These are phyloP conservation scores for Chimonanthus salicifolius DNA, from an alignment of 164 flowering plant genomes.

Conservation along the genomic window DNA sequence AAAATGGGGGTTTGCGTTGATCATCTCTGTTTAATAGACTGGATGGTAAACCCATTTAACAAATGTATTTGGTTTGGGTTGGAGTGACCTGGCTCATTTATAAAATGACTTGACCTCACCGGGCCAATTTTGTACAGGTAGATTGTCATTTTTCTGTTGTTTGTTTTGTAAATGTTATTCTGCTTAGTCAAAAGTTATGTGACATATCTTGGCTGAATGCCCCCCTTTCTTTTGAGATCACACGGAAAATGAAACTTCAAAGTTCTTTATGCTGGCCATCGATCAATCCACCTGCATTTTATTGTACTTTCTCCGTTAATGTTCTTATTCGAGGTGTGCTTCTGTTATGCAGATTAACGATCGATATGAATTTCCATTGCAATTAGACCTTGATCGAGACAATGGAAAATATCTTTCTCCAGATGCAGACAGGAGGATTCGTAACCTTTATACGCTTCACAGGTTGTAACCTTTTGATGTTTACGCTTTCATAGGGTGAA, in stretches of 20 bases:
- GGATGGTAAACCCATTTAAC: too few species aligned
- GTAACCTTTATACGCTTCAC: conserved; percentile 58
- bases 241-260: too few species aligned
- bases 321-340: neutral
- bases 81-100: too few species aligned
- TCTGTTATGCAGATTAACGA: conserved; percentile 46
- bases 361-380: conserved; percentile 55
- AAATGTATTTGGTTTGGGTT: too few species aligned
- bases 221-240: neutral
- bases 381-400: conserved; percentile 60
- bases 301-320: neutral
- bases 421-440: conserved; percentile 57
- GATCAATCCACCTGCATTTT: neutral
- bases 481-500: too few species aligned
- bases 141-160: neutral
- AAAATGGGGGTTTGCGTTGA: too few species aligned
- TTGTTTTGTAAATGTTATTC: neutral
- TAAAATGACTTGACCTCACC: too few species aligned
- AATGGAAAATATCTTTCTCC: conserved; percentile 58
- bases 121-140: too few species aligned
- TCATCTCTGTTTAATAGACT: too few species aligned
- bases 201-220: neutral
- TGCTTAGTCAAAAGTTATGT: neutral
- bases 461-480: conserved; percentile 23
- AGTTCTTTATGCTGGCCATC: too few species aligned